Base-by-base conservation (phyloP, 176 grass and related monocot species). In the Ampelocalamus luodianensis region DNA sequence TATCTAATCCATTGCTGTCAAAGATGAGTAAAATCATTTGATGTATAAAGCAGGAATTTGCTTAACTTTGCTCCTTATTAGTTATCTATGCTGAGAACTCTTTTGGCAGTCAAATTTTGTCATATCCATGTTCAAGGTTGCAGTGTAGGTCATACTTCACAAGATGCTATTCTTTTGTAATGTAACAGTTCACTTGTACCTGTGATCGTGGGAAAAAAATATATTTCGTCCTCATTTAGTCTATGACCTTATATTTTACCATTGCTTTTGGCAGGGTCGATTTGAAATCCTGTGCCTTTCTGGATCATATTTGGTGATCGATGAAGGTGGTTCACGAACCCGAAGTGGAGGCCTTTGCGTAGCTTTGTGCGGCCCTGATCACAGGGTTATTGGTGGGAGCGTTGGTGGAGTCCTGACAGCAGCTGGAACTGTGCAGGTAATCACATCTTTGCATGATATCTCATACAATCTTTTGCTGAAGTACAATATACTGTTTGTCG, bases 271-370 rank as follows among this genome's bases (percentile, higher is more conserved):
- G 82, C 90, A 99, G 96, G 96, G 96, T 67, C 91, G 88, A 86
- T 99, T 88, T 62, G 91, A 99, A 60, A 99, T 99, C 75, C 85
- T 99, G 32, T 92, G 88, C 84, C 87, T 99, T 54, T 99, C 96
- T 62, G 93, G 96, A 39, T 99, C 96, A 8, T 96, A 99, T 54
- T 87, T 96, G 88, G 50, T 85, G 81, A 80, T 86, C 23, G 96
- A 96, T 5, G 88, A 91, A 58, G 89, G 85, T 2, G 93, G 96
- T 10, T 84, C 85, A 0, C 92, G 91, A 23, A 91, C 68, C 40
- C 64, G 91, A 22, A 97, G 70, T 20, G 95, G 91, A 59, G 92
- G 92, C 29, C 85, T 99, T 71, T 94, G 89, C 88, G 94, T 99
- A 82, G 93, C 93, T 32, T 80, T 99, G 29, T 94, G 90, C 22